Percentiles rank a stretch among this genome's conserved stretches.
Evolutionary conservation across 306 rosid species (phyloP).

Genomic region (Vigna nakashimae): DNA sequence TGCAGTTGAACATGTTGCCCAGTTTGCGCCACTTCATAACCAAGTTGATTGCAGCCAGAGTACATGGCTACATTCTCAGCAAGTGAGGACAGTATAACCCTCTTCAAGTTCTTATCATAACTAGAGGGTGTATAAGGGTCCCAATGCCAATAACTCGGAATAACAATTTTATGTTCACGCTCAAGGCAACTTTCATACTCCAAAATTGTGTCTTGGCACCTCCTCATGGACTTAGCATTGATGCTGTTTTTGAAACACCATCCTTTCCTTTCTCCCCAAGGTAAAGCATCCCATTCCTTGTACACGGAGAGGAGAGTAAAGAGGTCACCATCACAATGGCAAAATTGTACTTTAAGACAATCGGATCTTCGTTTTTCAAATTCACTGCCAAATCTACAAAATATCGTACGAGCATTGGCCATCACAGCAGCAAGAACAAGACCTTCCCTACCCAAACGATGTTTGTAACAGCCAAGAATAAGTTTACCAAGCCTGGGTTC

Average conservation of each 20-base stretch:
- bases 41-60: conserved; percentile 78
- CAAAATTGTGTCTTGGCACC: conserved; percentile 78
- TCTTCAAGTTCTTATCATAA: conserved; percentile 63
- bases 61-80: conserved; percentile 93
- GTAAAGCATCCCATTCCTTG: conserved; percentile 77
- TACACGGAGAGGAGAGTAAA: conserved; percentile 92
- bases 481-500: conserved; percentile 98
- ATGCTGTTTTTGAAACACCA: conserved; percentile 99
- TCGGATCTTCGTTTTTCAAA: conserved; percentile 83
- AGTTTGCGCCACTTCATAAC: conserved; percentile 87
- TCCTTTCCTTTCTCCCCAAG: conserved; percentile 57
- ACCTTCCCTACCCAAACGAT: conserved; percentile 78
- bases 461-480: conserved; percentile 66
- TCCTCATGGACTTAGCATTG: conserved; percentile 92
- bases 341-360: conserved; percentile 84
- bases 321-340: conserved; percentile 91
- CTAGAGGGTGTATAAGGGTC: conserved; percentile 56
- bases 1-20: conserved; percentile 83
- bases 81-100: conserved; percentile 81
- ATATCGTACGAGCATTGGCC: conserved; percentile 89
- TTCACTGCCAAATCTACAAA: conserved; percentile 88
- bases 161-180: conserved; percentile 63
- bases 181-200: conserved; percentile 81
- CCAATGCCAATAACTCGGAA: conserved; percentile 83
- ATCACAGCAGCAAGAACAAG: conserved; percentile 85